phyloP scores from a whole-genome alignment of 805 yeast genomes.

The Cyberlindnera euphorbiiphila region DNA sequence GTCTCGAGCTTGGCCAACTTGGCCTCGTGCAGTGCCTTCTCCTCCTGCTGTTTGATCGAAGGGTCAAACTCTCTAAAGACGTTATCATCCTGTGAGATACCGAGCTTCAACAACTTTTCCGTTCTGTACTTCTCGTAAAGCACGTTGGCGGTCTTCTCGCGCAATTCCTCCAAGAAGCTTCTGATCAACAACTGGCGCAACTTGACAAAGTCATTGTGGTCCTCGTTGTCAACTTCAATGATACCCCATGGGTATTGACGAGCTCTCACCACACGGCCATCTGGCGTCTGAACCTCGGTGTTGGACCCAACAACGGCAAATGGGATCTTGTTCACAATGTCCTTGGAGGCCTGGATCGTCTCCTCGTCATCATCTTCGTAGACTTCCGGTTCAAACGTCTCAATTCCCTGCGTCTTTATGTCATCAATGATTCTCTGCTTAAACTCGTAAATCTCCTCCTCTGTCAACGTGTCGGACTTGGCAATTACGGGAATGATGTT shows the following conservation, averaged over 20 bases:
- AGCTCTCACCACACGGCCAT: conserved; percentile 83
- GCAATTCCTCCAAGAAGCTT: conserved; percentile 89
- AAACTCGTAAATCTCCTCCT: conserved; percentile 74
- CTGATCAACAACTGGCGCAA: conserved; percentile 85
- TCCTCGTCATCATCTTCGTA: conserved; percentile 87
- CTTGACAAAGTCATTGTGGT: conserved; percentile 86
- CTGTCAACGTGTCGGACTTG: conserved; percentile 88
- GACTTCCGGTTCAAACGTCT: conserved; percentile 70
- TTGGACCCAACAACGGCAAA: conserved; percentile 95
- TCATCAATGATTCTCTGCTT: conserved; percentile 77
- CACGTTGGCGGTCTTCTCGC: conserved; percentile 72
- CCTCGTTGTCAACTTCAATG: conserved; percentile 91
- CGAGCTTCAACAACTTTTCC: conserved; percentile 72
- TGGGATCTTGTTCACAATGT: conserved; percentile 71
- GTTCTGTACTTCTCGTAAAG: conserved; percentile 89
- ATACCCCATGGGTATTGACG: conserved; percentile 97
- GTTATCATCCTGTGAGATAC: conserved; percentile 85
- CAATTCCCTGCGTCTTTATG: conserved; percentile 67
- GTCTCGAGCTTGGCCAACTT: conserved; percentile 90
- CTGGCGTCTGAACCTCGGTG: conserved; percentile 56
- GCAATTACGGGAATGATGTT: conserved; percentile 94
- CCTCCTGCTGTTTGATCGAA: conserved; percentile 86
- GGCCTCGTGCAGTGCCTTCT: conserved; percentile 87
- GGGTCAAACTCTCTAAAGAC: conserved; percentile 98
- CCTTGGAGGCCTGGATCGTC: conserved; percentile 58